Base-by-base conservation (phyloP, 1,284 basidiomycete genomes). In the Ceratobasidium sp. region DNA sequence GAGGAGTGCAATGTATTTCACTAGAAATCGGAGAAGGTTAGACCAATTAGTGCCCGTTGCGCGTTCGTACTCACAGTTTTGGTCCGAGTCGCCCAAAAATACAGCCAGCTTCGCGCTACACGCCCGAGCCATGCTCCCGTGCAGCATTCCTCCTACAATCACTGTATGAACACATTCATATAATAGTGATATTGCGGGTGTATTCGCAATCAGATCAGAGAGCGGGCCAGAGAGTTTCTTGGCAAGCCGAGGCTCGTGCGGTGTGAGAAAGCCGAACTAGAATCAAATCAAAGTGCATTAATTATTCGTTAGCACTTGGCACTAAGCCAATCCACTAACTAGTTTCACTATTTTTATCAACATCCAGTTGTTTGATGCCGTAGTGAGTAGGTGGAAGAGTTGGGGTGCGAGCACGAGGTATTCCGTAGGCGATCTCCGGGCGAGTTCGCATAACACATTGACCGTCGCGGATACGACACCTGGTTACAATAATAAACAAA, bases 91-190 rank as follows among this genome's bases (percentile, higher is more conserved):
- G 81, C 96, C 88, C 56, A 99, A 87, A 83, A 99, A 99, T 32
- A 90, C 89, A 9, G 96, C 95, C 25, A 99, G 87, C 83, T 99
- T 99, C 51, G 95, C 95, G 61, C 98, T 94, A 81, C 97, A 99
- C 6, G 91, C 91, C 78, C 89, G 87, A 0, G 98, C 98, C 52
- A 99, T 86, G 1, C 89, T 80, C 1, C 92, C 93, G 79, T 93
- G 91, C 8, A 99, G 88, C 96, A 99, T 99, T 4, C 95, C 96
- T 11, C 98, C 97, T 15, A 95, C 96, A 81, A 99, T 99, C 81
- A 96, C 97, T 1, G 98, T 99, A 81, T 97, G 94, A 0, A 99
- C 97, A 83, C 97, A 99, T 85, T 99, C 98, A 84, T 99, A 99
- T 8, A 99, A 86, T 29, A 99, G 86, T 22, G 95, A 98, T 77